Evolutionary conservation across 306 rosid species (phyloP).

Genomic region (Nissolia schottii): DNA sequence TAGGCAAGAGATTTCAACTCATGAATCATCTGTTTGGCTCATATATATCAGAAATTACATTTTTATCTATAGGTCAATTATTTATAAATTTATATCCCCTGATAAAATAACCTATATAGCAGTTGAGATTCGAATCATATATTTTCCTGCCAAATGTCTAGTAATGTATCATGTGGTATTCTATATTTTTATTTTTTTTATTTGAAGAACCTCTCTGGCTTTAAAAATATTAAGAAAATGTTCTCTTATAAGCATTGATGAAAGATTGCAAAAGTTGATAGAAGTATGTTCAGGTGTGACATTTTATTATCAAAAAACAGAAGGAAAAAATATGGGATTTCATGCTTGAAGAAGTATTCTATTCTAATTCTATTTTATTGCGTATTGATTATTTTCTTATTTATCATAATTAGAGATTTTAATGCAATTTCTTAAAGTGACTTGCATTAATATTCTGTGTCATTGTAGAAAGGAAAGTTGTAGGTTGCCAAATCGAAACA

Average conservation of each 20-base stretch:
- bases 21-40: neutral
- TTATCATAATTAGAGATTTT: neutral
- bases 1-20: neutral
- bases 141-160: neutral
- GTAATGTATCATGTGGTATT: constrained; percentile 1
- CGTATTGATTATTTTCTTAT: neutral
- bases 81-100: neutral
- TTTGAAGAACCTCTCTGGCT: constrained; percentile 3
- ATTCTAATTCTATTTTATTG: neutral
- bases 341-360: neutral
- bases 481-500: neutral
- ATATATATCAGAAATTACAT: neutral
- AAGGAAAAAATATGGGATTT: neutral
- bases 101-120: neutral
- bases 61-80: neutral
- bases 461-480: neutral
- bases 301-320: constrained; percentile 12
- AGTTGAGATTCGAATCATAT: neutral
- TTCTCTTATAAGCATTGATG: neutral
- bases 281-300: neutral
- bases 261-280: constrained; percentile 5
- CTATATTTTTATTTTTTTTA: neutral
- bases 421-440: neutral
- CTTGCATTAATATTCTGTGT: neutral
- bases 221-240: neutral